These are phyloP conservation scores for Verticillium isaacii DNA, from an alignment of 2,329 filamentous ascomycete species.

Conservation along the genomic window DNA sequence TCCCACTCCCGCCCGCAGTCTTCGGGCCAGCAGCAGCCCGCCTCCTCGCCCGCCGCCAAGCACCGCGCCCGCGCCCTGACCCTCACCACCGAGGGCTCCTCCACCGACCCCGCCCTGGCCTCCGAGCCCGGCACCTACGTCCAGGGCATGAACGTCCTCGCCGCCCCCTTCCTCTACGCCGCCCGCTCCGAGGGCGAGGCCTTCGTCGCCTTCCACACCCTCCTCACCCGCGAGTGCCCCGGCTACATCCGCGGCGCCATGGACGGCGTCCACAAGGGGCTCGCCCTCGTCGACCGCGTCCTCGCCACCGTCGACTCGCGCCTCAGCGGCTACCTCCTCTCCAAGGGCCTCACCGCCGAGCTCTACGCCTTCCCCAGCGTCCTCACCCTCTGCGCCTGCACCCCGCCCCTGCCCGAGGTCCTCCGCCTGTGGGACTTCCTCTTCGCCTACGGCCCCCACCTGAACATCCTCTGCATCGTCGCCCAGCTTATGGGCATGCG, in stretches of 20 bases:
- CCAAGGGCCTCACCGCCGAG: conserved; percentile 84
- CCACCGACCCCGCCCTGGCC: conserved; percentile 40
- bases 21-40: conserved; percentile 11
- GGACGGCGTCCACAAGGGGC: conserved; percentile 91
- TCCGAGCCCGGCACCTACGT: conserved; percentile 82
- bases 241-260: conserved; percentile 94
- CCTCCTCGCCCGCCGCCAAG: conserved; percentile 40
- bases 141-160: conserved; percentile 98
- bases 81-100: conserved; percentile 60
- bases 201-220: conserved; percentile 82
- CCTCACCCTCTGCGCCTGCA: conserved; percentile 90
- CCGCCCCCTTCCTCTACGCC: conserved; percentile 91
- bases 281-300: conserved; percentile 88
- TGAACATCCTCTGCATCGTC: conserved; percentile 95
- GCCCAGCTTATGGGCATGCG: conserved; percentile 88
- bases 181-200: conserved; percentile 93
- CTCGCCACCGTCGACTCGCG: conserved; percentile 88
- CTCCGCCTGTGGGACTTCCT: conserved; percentile 94
- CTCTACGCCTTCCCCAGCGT: conserved; percentile 97
- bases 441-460: conserved; percentile 89
- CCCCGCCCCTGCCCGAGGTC: conserved; percentile 89
- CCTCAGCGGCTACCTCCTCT: conserved; percentile 75
- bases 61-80: conserved; percentile 52
- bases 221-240: conserved; percentile 83
- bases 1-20: conserved; percentile 29